Conservation (phyloP, 2,329 filamentous ascomycete species). For the Fusarium concolor region DNA sequence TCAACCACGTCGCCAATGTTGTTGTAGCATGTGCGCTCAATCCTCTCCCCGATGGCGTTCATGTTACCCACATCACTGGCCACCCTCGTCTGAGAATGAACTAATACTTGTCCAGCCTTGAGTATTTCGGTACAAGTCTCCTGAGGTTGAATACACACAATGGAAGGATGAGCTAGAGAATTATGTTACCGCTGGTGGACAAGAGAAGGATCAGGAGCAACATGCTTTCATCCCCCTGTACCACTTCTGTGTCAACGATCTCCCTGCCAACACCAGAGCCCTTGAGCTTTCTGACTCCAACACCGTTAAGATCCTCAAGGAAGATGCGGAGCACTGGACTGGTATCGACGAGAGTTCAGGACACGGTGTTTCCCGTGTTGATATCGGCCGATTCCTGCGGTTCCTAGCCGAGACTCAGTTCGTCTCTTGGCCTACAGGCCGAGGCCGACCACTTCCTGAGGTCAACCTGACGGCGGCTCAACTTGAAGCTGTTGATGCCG, state of each 20-base stretch:
- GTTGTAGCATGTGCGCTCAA: constrained; percentile 79
- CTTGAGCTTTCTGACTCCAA: constrained; percentile 57
- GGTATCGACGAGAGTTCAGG: constrained; percentile 67
- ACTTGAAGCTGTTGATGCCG: constrained; percentile 33
- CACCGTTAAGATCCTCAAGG: constrained; percentile 71
- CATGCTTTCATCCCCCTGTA: constrained; percentile 28
- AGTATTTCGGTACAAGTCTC: constrained; percentile 80
- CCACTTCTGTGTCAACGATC: constrained; percentile 25
- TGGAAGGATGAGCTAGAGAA: constrained; percentile 68
- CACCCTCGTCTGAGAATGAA: constrained; percentile 78
- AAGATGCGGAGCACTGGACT: constrained; percentile 70
- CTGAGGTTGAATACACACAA: constrained; percentile 51
- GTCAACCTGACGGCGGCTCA: constrained; percentile 34
- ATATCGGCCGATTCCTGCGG: constrained; percentile 45
- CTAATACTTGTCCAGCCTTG: constrained; percentile 76
- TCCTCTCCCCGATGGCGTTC: constrained; percentile 62
- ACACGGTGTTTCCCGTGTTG: constrained; percentile 45
- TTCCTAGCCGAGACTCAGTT: constrained; percentile 49
- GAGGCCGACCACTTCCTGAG: constrained; percentile 44
- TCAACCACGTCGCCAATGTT: constrained; percentile 83
- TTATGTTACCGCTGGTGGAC: constrained; percentile 10
- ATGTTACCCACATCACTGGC: constrained; percentile 68
- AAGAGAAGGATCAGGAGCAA: constrained; percentile 42
- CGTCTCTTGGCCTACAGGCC: constrained; percentile 45
- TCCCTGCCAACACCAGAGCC: constrained; percentile 26